Evolutionary conservation across 2,329 filamentous ascomycete genomes (phyloP).

Genomic region (Orbilia brochopaga): DNA sequence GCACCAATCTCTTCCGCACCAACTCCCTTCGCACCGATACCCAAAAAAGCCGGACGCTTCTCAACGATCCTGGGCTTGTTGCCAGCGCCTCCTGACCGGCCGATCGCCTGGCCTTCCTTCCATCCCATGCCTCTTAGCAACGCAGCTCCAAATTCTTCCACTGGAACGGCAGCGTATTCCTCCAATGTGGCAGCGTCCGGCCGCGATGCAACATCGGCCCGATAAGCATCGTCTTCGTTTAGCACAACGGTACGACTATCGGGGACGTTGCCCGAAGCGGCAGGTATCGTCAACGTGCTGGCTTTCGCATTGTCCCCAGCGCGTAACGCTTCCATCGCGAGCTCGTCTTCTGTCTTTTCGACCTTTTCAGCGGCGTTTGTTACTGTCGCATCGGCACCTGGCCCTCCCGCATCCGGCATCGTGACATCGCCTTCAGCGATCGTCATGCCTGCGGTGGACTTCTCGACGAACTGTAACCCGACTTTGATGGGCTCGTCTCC

Average conservation of each 20-base stretch:
- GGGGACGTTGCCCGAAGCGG: conserved; percentile 52
- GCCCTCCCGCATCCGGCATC: conserved; percentile 30
- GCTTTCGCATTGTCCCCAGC: conserved; percentile 62
- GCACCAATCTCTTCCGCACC: conserved; percentile 76
- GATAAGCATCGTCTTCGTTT: conserved; percentile 72
- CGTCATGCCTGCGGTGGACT: conserved; percentile 39
- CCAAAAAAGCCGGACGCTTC: conserved; percentile 78
- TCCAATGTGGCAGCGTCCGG: conserved; percentile 78
- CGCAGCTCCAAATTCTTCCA: conserved; percentile 92
- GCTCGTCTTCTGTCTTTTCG: conserved; percentile 65
- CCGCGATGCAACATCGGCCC: conserved; percentile 71
- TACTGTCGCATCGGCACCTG: conserved; percentile 38
- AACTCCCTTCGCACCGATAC: conserved; percentile 84
- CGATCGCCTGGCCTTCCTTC: conserved; percentile 72
- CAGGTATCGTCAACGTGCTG: conserved; percentile 65
- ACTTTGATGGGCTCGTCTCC: conserved; percentile 51
- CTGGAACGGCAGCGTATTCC: conserved; percentile 85
- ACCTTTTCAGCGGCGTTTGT: conserved; percentile 51
- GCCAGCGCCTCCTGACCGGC: conserved; percentile 61
- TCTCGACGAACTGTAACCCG: conserved; percentile 45
- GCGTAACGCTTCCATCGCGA: conserved; percentile 71
- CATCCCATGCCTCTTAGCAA: conserved; percentile 93
- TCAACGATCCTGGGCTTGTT: conserved; percentile 70
- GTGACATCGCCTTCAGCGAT: conserved; percentile 30
- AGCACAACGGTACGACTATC: conserved; percentile 54